Percentiles rank a stretch among this genome's conserved stretches.
phyloP scores from a whole-genome alignment of 352 stramenopile genomes.

The Globisporangium yorkense region DNA sequence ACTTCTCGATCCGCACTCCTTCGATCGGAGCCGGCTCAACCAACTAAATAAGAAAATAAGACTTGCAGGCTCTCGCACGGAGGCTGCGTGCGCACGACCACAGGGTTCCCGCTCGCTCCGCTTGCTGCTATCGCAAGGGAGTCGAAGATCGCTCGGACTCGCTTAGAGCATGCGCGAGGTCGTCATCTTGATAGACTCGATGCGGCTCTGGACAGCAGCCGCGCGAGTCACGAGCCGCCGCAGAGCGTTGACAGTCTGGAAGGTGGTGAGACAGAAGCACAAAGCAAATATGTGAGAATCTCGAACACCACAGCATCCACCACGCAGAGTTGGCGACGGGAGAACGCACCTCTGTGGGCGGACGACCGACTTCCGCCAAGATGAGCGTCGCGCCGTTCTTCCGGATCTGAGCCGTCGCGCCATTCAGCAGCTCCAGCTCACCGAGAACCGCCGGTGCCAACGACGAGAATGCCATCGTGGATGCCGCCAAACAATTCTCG shows the following conservation, averaged over 20 bases:
- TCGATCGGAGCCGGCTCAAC: conserved; percentile 14
- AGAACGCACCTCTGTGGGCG: conserved; percentile 28
- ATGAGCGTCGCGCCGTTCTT: conserved; percentile 60
- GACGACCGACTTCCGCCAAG: conserved; percentile 37
- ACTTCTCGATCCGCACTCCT: conserved; percentile 12
- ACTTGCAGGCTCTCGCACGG: background rate
- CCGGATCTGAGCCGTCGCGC: conserved; percentile 62
- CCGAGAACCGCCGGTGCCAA: conserved; percentile 32
- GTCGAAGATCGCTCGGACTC: conserved; percentile 2
- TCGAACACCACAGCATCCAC: background rate
- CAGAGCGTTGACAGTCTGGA: conserved; percentile 30
- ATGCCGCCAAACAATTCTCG: conserved; percentile 28
- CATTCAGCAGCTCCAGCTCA: conserved; percentile 50
- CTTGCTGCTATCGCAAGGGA: conserved; percentile 4
- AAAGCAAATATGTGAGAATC: background rate
- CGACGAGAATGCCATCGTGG: conserved; percentile 33
- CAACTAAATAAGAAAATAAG: conserved; percentile 11
- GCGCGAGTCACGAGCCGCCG: conserved; percentile 49
- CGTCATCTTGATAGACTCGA: conserved; percentile 30
- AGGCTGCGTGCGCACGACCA: background rate
- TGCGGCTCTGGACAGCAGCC: conserved; percentile 41
- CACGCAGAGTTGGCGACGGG: background rate
- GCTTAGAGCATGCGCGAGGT: conserved; percentile 13
- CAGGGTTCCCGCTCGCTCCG: background rate
- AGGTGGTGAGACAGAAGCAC: conserved; percentile 1